These are phyloP conservation scores for Chytriomyces confervae DNA, from an alignment of 192 early-diverging fungal species.

Conservation along the genomic window DNA sequence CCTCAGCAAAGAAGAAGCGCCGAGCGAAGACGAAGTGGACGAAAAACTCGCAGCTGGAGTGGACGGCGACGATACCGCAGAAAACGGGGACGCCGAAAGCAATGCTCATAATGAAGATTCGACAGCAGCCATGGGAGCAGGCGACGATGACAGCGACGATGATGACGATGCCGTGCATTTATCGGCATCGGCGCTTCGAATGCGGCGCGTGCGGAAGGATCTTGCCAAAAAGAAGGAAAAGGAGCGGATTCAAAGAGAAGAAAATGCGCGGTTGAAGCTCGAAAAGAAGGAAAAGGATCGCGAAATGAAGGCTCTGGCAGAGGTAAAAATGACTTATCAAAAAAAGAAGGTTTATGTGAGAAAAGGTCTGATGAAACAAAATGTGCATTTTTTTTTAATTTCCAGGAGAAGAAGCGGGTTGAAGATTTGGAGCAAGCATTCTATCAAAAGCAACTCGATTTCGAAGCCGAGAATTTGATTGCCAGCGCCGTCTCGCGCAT, in stretches of 20 bases:
- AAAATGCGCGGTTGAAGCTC: constrained; percentile 34
- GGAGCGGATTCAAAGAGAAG: constrained; percentile 50
- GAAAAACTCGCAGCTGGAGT: constrained; percentile 13
- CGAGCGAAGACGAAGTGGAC: constrained; percentile 13
- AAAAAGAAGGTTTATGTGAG: not conserved
- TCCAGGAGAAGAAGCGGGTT: constrained; percentile 53
- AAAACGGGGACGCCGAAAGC: not conserved
- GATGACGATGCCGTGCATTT: not conserved
- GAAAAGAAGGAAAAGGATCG: constrained; percentile 46
- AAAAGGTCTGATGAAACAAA: not conserved
- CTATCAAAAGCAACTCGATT: constrained; percentile 61
- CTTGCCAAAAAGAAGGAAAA: constrained; percentile 45
- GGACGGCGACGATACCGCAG: not conserved
- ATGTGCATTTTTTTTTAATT: constrained; percentile 1
- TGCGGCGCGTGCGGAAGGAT: constrained; percentile 29
- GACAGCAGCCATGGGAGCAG: not conserved
- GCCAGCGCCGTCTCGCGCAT: constrained; percentile 70
- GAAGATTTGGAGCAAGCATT: constrained; percentile 61
- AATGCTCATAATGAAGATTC: not conserved
- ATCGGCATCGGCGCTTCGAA: constrained; percentile 22
- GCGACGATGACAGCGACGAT: constrained; percentile 1
- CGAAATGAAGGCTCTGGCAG: constrained; percentile 23
- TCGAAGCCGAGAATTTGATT: constrained; percentile 72
- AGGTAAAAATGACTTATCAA: not conserved
- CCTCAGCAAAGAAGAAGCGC: not conserved